Conservation (phyloP, 768 basidiomycete species). For the Trametes cingulata region DNA sequence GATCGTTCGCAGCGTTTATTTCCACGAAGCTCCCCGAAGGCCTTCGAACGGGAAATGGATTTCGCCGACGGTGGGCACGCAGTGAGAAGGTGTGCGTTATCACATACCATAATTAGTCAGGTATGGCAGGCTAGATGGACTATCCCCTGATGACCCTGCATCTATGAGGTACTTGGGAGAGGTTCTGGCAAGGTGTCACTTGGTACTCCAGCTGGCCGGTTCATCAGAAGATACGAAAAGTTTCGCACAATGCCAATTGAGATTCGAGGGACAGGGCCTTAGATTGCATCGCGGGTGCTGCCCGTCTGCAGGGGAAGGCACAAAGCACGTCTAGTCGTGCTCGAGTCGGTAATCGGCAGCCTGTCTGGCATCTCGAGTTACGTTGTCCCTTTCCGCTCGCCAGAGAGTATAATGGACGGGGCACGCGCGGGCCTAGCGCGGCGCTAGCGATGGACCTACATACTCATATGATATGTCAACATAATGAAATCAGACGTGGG, state of each 20-base stretch:
- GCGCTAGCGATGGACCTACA: conserved; percentile 20
- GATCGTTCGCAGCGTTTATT: conserved; percentile 16
- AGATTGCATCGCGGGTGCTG: conserved; percentile 3
- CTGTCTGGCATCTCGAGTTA: background rate
- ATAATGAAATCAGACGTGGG: conserved; percentile 25
- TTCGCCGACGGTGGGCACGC: conserved; percentile 14
- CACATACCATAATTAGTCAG: conserved; percentile 14
- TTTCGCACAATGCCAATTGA: conserved; percentile 19
- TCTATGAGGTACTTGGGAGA: conserved; percentile 21
- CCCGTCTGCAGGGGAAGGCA: background rate
- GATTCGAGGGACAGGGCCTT: conserved; percentile 12
- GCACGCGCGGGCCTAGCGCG: conserved; percentile 6
- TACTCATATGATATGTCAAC: conserved; percentile 19
- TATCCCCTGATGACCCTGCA: conserved; percentile 23
- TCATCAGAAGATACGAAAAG: conserved; percentile 12
- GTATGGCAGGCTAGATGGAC: conserved; percentile 10
- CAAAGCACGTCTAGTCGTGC: conserved; percentile 7
- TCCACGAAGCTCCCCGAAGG: conserved; percentile 10
- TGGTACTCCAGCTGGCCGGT: conserved; percentile 3
- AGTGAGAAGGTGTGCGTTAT: conserved; percentile 6
- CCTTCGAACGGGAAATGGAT: conserved; percentile 11
- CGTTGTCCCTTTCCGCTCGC: conserved; percentile 5
- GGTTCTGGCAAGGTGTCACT: conserved; percentile 16
- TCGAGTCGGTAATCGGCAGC: conserved; percentile 6
- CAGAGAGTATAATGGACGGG: conserved; percentile 9